Percentiles rank a stretch among this genome's conserved stretches.
Conservation (phyloP, 2,329 filamentous ascomycete species). For the Endothia cerciana region DNA sequence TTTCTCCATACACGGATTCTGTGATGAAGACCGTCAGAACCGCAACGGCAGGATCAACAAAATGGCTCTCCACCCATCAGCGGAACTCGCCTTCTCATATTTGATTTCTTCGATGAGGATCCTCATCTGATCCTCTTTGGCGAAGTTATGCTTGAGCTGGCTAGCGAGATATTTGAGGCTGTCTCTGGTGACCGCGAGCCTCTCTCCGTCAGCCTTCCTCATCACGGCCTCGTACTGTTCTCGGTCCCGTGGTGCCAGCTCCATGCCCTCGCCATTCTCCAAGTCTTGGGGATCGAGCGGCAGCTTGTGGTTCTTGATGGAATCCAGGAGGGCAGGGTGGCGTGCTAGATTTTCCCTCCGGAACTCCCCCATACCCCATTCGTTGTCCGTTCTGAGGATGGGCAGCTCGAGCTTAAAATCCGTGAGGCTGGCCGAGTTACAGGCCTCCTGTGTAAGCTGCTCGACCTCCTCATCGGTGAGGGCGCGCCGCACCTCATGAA, state of each 20-base stretch:
- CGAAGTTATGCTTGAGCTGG: slow-evolving; percentile 30
- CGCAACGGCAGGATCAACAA: background rate
- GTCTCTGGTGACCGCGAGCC: slow-evolving; percentile 31
- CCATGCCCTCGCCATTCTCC: slow-evolving; percentile 34
- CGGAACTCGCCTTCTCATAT: slow-evolving; percentile 32
- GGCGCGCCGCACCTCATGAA: slow-evolving; percentile 12
- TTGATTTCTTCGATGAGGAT: slow-evolving; percentile 24
- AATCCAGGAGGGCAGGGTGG: slow-evolving; percentile 22
- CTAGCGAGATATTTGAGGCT: slow-evolving; percentile 30
- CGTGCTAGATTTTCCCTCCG: slow-evolving; percentile 26
- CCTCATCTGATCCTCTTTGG: slow-evolving; percentile 27
- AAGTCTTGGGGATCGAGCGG: slow-evolving; percentile 33
- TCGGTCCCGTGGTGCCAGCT: slow-evolving; percentile 30
- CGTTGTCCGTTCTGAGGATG: slow-evolving; percentile 34
- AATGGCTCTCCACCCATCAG: background rate
- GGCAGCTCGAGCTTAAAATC: slow-evolving; percentile 34
- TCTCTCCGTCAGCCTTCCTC: slow-evolving; percentile 30
- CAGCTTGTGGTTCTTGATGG: slow-evolving; percentile 31
- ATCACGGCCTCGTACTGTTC: slow-evolving; percentile 22
- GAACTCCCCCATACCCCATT: slow-evolving; percentile 31
- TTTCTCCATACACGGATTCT: slow-evolving; percentile 28
- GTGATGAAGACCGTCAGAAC: background rate
- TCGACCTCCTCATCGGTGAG: slow-evolving; percentile 19
- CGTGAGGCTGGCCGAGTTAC: background rate
- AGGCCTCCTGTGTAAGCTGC: slow-evolving; percentile 11